Conservation (phyloP, 208 protist species). For the Acanthamoeba castellanii region DNA sequence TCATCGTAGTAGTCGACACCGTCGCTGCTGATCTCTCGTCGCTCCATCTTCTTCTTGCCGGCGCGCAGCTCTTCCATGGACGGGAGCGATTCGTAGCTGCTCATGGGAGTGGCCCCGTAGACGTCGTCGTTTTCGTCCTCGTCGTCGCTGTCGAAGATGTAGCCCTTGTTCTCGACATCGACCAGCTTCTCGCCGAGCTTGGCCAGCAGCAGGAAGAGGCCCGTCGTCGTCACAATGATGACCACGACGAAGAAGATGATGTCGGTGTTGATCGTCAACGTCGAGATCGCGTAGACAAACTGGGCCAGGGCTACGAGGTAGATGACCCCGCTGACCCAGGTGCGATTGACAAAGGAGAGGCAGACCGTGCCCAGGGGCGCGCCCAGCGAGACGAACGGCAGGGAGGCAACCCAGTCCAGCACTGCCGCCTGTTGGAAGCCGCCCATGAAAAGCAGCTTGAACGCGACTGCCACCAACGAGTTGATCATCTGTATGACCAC, state of each 20-base stretch:
- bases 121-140: conserved; percentile 2
- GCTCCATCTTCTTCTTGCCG: conserved; percentile 28
- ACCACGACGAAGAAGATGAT: conserved; percentile 64
- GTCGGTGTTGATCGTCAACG: conserved; percentile 11
- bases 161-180: conserved; percentile 54
- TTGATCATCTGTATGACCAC: conserved; percentile 65
- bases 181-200: conserved; percentile 63
- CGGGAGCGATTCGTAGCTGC: conserved; percentile 42
- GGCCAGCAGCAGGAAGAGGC: conserved; percentile 56
- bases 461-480: not conserved
- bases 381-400: conserved; percentile 8
- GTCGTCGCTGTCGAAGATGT: conserved; percentile 49
- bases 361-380: conserved; percentile 37
- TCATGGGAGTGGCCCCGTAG: not conserved
- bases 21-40: not conserved
- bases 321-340: not conserved
- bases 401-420: not conserved
- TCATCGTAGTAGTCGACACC: not conserved
- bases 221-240: not conserved
- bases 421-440: not conserved
- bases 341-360: not conserved
- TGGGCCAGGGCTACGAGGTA: not conserved
- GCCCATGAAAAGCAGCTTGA: conserved; percentile 36
- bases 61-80: conserved; percentile 13
- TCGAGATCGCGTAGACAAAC: conserved; percentile 15